Evolutionary conservation across 495 filamentous ascomycete genomes (phyloP), one percentile per base, ranked within the genome.

Genomic region (Penicillium maclennaniae): DNA sequence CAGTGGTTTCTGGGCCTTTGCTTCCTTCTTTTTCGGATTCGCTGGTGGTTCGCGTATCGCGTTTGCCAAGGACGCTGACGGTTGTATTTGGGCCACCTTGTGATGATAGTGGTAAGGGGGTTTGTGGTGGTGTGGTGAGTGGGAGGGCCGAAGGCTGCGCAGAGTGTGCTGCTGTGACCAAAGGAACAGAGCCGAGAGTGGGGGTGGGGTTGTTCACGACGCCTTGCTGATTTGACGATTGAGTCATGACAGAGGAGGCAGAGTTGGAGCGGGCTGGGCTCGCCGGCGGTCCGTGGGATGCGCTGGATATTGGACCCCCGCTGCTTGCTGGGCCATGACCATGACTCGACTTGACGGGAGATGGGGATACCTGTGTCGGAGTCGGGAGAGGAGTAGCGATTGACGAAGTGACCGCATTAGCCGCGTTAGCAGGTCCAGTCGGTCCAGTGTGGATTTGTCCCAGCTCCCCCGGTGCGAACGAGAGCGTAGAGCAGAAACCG

Each of bases 401-500:
- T 19, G 79, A 80, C 9, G 82, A 66, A 34, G 71, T 67, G 10
- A 67, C 69, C 36, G 73, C 63, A 4, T 77, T 68, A 28, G 55
- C 57, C 15, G 63, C 65, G 37, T 79, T 74, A 41, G 82, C 78
- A 7, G 72, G 60, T 17, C 73, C 75, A 4, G 83, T 65, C 10
- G 87, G 77, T 9, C 88, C 87, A 10, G 82, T 86, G 67, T 96
- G 96, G 14, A 82, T 67, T 58, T 92, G 84, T n/a, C 95, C 95
- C 7, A 99, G 74, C 64, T 99, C 95, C 17, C 88, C 89, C 5
- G 87, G 76, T 7, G 80, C 67, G 66, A 99, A 99, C 0, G 90
- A 83, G 20, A 99, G 76, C 0, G 88, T 85, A 0, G 95, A 99
- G 63, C 95, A 97, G 71, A 97, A 99, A 0, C 95, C 95, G 64